Evolutionary conservation across 2,329 filamentous ascomycete genomes (phyloP).

Genomic region (Verticillium alfalfae): DNA sequence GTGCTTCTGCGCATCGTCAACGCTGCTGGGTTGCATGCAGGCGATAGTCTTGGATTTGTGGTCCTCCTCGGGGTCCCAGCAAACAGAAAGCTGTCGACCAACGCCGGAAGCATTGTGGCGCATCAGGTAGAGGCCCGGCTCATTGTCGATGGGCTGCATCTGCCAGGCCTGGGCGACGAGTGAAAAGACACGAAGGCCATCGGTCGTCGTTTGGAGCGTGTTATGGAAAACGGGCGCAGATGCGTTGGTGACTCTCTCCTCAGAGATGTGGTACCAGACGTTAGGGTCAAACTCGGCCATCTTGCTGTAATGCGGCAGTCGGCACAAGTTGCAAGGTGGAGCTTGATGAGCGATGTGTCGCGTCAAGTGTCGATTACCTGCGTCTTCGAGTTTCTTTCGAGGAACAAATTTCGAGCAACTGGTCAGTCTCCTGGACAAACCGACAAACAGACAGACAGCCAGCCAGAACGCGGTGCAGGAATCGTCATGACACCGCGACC

Average conservation of each 20-base stretch:
- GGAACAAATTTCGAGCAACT: neutral
- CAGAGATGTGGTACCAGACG: constrained; percentile 27
- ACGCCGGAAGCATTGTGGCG: constrained; percentile 20
- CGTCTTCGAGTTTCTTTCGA: neutral
- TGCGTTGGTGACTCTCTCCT: constrained; percentile 24
- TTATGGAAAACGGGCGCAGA: constrained; percentile 12
- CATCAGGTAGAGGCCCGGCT: constrained; percentile 22
- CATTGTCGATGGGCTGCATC: constrained; percentile 19
- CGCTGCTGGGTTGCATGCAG: constrained; percentile 19
- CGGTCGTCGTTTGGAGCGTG: constrained; percentile 11
- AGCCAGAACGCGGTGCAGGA: neutral
- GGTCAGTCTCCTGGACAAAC: no score
- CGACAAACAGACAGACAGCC: neutral
- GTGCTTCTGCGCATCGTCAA: constrained; percentile 23
- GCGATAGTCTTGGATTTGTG: constrained; percentile 18
- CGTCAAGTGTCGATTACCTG: neutral
- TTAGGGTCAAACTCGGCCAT: constrained; percentile 23
- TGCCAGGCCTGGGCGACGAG: constrained; percentile 16
- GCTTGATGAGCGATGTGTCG: no score
- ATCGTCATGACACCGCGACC: neutral
- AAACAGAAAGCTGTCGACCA: constrained; percentile 22
- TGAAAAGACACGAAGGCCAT: constrained; percentile 15
- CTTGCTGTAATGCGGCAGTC: constrained; percentile 6
- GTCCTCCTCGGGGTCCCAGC: constrained; percentile 16
- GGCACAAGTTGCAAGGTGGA: neutral